phyloP scores from a whole-genome alignment of 2,329 filamentous ascomycete species.

The Monosporascus sp. region DNA sequence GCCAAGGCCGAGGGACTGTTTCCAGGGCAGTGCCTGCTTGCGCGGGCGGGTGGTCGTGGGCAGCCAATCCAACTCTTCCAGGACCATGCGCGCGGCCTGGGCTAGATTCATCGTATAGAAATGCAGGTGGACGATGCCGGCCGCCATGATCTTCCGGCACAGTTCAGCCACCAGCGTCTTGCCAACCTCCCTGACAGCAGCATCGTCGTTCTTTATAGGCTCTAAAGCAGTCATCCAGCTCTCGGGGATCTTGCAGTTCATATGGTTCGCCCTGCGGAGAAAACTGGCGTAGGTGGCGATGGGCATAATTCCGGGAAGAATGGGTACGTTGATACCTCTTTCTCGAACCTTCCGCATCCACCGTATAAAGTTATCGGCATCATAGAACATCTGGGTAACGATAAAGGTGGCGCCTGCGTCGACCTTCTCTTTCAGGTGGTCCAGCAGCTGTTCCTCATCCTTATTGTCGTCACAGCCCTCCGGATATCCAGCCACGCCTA shows the following conservation, averaged over 20 bases:
- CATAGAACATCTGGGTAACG: constrained; percentile 99
- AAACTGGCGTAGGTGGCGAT: constrained; percentile 96
- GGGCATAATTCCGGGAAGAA: constrained; percentile 87
- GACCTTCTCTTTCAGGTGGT: constrained; percentile 95
- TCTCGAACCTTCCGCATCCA: constrained; percentile 87
- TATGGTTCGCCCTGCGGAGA: constrained; percentile 82
- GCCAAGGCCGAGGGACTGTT: constrained; percentile 84
- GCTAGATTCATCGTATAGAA: constrained; percentile 99
- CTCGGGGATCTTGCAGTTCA: constrained; percentile 76
- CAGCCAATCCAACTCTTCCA: constrained; percentile 81
- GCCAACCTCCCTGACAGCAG: constrained; percentile 83
- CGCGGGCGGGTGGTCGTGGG: constrained; percentile 73
- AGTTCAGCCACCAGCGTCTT: constrained; percentile 82
- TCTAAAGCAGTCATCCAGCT: constrained; percentile 79
- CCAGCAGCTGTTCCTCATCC: constrained; percentile 76
- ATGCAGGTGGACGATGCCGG: constrained; percentile 82
- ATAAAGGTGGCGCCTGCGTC: constrained; percentile 91
- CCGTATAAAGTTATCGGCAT: constrained; percentile 86
- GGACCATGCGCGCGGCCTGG: constrained; percentile 86
- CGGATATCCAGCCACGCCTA: constrained; percentile 93
- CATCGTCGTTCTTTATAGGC: constrained; percentile 94
- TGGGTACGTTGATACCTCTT: constrained; percentile 76
- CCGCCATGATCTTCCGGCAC: constrained; percentile 78
- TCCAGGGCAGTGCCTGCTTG: constrained; percentile 91
- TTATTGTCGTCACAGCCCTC: constrained; percentile 93